A percentile compares a stretch with the other conserved stretches of the same genome.
phyloP scores from a whole-genome alignment of 2,329 filamentous ascomycete species.

The Fusarium graminum region DNA sequence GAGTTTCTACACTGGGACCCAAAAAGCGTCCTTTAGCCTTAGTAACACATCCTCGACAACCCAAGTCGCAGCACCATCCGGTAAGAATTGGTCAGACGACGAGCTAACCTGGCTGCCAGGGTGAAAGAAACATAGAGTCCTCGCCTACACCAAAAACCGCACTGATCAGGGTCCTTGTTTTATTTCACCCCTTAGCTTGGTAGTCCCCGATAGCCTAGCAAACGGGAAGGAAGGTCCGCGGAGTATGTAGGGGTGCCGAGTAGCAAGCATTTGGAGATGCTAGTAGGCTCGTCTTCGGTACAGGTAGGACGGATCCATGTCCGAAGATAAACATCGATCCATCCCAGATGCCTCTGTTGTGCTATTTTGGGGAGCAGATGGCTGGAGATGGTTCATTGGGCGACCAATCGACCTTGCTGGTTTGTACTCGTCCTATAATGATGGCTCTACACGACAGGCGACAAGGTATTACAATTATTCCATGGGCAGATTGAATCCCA shows the following conservation, averaged over 20 bases:
- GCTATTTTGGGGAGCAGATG: conserved; percentile 41
- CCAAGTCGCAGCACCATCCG: conserved; percentile 10
- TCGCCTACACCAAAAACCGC: neutral
- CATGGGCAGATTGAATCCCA: conserved; percentile 29
- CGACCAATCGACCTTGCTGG: conserved; percentile 30
- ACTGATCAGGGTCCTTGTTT: neutral
- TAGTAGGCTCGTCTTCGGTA: conserved; percentile 31
- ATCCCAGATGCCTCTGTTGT: conserved; percentile 36
- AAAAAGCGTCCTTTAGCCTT: conserved; percentile 31
- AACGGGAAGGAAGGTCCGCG: conserved; percentile 32
- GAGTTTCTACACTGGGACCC: conserved; percentile 20
- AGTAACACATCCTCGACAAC: conserved; percentile 25
- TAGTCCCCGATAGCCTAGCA: conserved; percentile 3
- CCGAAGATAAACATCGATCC: conserved; percentile 45
- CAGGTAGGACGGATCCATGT: conserved; percentile 36
- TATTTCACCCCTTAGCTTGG: neutral
- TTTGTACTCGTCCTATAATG: conserved; percentile 36
- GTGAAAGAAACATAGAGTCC: neutral
- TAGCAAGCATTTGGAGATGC: conserved; percentile 35
- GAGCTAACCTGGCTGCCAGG: conserved; percentile 4
- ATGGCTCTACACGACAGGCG: conserved; percentile 33
- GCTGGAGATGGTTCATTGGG: conserved; percentile 36
- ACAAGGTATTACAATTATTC: conserved; percentile 37
- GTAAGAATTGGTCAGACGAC: conserved; percentile 23
- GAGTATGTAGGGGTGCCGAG: conserved; percentile 30